These are phyloP conservation scores for Sequoiadendron giganteum DNA, from an alignment of 75 land plant genomes.

Conservation along the genomic window DNA sequence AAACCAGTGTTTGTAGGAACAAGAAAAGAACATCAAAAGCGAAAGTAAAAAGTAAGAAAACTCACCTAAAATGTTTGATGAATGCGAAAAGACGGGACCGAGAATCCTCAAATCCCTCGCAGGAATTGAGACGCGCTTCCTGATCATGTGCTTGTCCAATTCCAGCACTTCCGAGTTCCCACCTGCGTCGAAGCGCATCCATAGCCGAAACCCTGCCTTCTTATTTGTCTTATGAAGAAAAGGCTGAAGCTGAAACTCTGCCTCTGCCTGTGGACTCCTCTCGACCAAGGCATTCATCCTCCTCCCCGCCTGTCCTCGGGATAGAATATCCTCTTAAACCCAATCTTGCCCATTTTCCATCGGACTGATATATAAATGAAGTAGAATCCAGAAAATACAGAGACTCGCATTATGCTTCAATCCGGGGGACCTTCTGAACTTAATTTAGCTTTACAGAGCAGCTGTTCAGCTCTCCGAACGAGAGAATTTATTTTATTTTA, in stretches of 20 bases:
- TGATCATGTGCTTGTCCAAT: constrained; percentile 70
- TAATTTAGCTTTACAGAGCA: too few relatives aligned
- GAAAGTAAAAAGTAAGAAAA: background rate
- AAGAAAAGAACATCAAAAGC: background rate
- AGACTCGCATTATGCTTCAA: background rate
- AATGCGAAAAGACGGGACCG: constrained; percentile 93
- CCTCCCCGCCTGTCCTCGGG: background rate
- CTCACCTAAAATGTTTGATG: constrained; percentile 90
- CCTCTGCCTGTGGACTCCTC: background rate
- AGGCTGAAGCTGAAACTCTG: constrained; percentile 2
- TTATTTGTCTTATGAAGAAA: constrained; percentile 42
- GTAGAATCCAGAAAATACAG: too few relatives aligned
- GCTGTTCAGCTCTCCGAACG: too few relatives aligned
- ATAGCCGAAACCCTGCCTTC: constrained; percentile 60
- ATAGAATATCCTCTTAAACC: background rate
- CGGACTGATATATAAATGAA: too few relatives aligned
- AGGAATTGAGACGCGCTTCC: constrained; percentile 65
- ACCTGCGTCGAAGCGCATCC: constrained; percentile 75
- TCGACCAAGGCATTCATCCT: background rate
- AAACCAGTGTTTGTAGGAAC: background rate
- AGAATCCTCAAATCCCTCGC: constrained; percentile 91
- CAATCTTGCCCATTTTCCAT: background rate
- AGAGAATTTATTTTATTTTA: too few relatives aligned
- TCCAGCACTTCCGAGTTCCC: constrained; percentile 80
- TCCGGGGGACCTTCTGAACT: background rate